Base-by-base conservation (phyloP, 2,329 filamentous ascomycete genomes). In the Phyllosticta citrichinensis region DNA sequence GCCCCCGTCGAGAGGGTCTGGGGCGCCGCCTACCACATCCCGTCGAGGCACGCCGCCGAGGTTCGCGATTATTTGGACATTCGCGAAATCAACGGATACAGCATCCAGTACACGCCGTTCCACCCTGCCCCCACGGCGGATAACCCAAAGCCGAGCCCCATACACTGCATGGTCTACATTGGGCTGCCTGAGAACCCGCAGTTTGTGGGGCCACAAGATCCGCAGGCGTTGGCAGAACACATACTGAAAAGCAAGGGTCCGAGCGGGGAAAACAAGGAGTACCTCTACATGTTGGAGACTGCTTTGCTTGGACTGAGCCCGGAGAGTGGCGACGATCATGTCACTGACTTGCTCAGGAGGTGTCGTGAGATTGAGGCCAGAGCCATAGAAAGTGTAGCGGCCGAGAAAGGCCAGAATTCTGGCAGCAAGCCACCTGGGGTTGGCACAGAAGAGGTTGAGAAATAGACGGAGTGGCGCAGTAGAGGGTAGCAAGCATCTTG, bases 41-140 rank as follows among this genome's bases (percentile, higher is more conserved):
- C 82, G 27, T 75, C 86, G 6, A 79, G 83, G 1, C 82, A 86
- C 66, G 91, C 95, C 22, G 81, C 85, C 63, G 87, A 93, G 76
- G 93, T 97, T 3, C 87, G 89, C 66, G 82, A 86, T 62, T 97
- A 97, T 73, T 88, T 99, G 55, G 92, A 97, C 74, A 93, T 97
- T 65, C 87, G 94, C 54, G 94, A 99, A 75, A 96, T 97, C 71
- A 96, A 97, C 76, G 94, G 94, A 25, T 99, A 99, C 76, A 89
- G 87, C 59, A 95, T 96, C 66, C 92, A 97, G 75, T 90, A 91
- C 74, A 90, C 91, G 27, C 85, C 88, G 0, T 97, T 97, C 73
- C 80, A 92, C 68, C 85, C 87, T 6, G 80, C 83, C 3, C 65
- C 73, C 53, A 59, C 66, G 17, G 67, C 68, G 19, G 63, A 27